Percentiles rank a stretch among this genome's conserved stretches.
Evolutionary conservation across 345 rosid species (phyloP).

Genomic region (Dimocarpus longan): DNA sequence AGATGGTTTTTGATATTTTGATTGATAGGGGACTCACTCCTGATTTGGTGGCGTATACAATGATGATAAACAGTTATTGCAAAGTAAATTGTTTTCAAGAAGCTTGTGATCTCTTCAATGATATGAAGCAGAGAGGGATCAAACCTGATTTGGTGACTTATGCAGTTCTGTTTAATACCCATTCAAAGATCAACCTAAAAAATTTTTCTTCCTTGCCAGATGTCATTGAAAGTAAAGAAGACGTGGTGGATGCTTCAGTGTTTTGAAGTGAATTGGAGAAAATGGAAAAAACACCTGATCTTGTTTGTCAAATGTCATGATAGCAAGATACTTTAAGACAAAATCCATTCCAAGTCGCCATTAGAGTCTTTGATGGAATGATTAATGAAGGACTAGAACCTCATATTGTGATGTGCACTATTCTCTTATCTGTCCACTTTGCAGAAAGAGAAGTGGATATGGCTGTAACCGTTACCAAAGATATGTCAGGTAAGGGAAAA

Average conservation of each 20-base stretch:
- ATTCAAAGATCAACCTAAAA: conserved; percentile 30
- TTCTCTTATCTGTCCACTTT: conserved; percentile 51
- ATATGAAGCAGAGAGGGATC: conserved; percentile 64
- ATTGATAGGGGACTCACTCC: conserved; percentile 44
- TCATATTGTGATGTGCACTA: conserved; percentile 55
- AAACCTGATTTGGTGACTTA: conserved; percentile 60
- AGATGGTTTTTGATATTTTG: conserved; percentile 38
- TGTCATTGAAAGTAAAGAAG: conserved; percentile 25
- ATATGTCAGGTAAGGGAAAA: conserved; percentile 43
- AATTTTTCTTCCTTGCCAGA: conserved; percentile 11
- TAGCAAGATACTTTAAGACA: conserved; percentile 54
- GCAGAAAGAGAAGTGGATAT: conserved; percentile 42
- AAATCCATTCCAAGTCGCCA: conserved; percentile 44
- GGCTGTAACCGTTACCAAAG: conserved; percentile 41
- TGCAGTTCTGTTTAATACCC: conserved; percentile 59
- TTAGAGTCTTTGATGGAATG: conserved; percentile 46
- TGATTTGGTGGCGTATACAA: conserved; percentile 56
- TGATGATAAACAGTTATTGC: conserved; percentile 68
- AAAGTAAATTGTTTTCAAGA: conserved; percentile 43
- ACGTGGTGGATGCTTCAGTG: conserved; percentile 24
- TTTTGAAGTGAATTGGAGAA: conserved; percentile 43
- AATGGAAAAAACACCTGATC: conserved; percentile 46
- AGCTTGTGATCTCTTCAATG: conserved; percentile 46
- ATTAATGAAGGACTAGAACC: conserved; percentile 59
- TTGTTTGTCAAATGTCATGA: conserved; percentile 62